Evolutionary conservation across 2,329 filamentous ascomycete genomes (phyloP).

Genomic region (Xenosphaeropsis pyriputrescens): DNA sequence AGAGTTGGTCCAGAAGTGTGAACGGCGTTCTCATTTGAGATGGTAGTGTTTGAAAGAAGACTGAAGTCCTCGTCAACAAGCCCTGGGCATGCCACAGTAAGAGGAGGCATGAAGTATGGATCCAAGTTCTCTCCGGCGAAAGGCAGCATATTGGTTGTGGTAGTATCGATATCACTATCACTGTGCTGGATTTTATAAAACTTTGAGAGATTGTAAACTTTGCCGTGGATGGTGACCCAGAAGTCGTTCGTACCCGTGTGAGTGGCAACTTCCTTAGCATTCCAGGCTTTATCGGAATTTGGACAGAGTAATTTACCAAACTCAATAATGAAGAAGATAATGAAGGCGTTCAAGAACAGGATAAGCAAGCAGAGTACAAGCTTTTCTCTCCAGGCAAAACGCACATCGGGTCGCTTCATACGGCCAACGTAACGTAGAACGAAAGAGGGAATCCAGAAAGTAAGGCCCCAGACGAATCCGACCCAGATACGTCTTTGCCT

Average conservation of each 20-base stretch:
- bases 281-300: slow-evolving; percentile 84
- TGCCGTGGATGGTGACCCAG: slow-evolving; percentile 76
- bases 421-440: slow-evolving; percentile 68
- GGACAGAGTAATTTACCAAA: slow-evolving; percentile 82
- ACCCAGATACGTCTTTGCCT: slow-evolving; percentile 64
- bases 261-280: slow-evolving; percentile 46
- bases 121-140: slow-evolving; percentile 71
- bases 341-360: slow-evolving; percentile 59
- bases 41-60: slow-evolving; percentile 51
- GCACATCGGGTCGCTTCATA: slow-evolving; percentile 94
- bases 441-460: slow-evolving; percentile 90
- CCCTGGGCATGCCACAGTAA: slow-evolving; percentile 59
- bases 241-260: slow-evolving; percentile 66
- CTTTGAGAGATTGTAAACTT: slow-evolving; percentile 81
- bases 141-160: slow-evolving; percentile 51
- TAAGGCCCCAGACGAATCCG: slow-evolving; percentile 67
- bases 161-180: slow-evolving; percentile 49
- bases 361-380: slow-evolving; percentile 72
- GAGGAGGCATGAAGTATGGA: slow-evolving; percentile 70
- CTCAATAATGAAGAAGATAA: slow-evolving; percentile 85
- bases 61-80: slow-evolving; percentile 47
- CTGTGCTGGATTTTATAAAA: slow-evolving; percentile 82
- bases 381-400: slow-evolving; percentile 96
- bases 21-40: slow-evolving; percentile 31
- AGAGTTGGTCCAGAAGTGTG: slow-evolving; percentile 56